These are phyloP conservation scores for Echria macrotheca DNA, from an alignment of 495 filamentous ascomycete species.

Conservation along the genomic window DNA sequence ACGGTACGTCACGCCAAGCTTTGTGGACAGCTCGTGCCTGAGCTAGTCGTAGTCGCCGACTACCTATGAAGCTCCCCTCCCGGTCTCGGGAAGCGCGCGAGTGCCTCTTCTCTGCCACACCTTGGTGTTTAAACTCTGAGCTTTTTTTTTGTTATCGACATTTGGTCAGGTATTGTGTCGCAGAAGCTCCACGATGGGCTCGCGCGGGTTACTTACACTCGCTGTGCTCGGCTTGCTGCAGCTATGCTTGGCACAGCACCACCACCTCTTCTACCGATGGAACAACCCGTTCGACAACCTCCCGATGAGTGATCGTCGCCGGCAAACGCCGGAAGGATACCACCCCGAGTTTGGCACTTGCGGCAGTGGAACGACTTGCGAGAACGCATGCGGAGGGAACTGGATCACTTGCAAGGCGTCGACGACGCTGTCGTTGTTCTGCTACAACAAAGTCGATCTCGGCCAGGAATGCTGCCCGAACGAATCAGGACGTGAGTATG, in stretches of 20 bases:
- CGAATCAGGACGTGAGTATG: slow-evolving; percentile 21
- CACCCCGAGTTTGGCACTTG: slow-evolving; percentile 28
- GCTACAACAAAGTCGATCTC: slow-evolving; percentile 28
- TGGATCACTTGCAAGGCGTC: slow-evolving; percentile 25
- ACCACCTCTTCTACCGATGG: slow-evolving; percentile 18
- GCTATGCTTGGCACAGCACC: background rate
- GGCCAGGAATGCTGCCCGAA: slow-evolving; percentile 28
- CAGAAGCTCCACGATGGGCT: background rate
- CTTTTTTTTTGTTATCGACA: background rate
- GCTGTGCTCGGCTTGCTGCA: slow-evolving; percentile 1
- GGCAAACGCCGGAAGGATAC: slow-evolving; percentile 23
- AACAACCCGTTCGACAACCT: slow-evolving; percentile 1
- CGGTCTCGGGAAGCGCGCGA: background rate
- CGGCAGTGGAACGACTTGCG: slow-evolving; percentile 23
- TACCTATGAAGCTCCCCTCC: background rate
- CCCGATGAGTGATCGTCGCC: slow-evolving; percentile 18
- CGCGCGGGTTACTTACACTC: slow-evolving; percentile 1
- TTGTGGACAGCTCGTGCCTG: background rate
- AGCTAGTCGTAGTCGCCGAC: background rate
- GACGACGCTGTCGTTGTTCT: slow-evolving; percentile 27
- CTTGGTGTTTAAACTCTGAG: background rate
- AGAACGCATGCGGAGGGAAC: slow-evolving; percentile 25
- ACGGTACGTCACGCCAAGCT: no score
- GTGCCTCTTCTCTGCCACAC: background rate
- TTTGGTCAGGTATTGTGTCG: no score